Evolutionary conservation across 352 stramenopile genomes (phyloP).

Genomic region (Phytophthora citricola): DNA sequence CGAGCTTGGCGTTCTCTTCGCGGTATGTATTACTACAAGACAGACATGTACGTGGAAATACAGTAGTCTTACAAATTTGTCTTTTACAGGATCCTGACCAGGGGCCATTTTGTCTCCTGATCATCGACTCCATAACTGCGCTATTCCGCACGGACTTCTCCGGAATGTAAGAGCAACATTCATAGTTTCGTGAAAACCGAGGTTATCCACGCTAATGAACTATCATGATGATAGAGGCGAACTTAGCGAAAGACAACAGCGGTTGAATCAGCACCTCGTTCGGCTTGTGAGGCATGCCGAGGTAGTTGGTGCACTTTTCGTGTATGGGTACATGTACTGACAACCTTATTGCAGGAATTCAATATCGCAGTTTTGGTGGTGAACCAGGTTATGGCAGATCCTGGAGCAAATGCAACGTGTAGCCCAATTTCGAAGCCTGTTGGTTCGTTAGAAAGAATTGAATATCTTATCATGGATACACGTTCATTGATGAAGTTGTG

Average conservation of each 20-base stretch:
- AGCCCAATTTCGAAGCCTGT: constrained; percentile 85
- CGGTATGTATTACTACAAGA: constrained; percentile 41
- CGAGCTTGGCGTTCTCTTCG: constrained; percentile 75
- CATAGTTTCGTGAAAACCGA: background rate
- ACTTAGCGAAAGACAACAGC: constrained; percentile 86
- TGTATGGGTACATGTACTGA: background rate
- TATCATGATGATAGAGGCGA: constrained; percentile 41
- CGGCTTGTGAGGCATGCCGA: constrained; percentile 83
- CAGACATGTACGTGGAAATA: background rate
- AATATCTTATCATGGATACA: constrained; percentile 16
- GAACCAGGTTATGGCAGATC: constrained; percentile 93
- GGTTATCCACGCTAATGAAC: background rate
- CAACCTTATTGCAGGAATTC: constrained; percentile 79
- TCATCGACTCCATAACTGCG: constrained; percentile 93
- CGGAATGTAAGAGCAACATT: constrained; percentile 49
- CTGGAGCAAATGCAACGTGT: constrained; percentile 85
- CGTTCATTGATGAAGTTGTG: constrained; percentile 10
- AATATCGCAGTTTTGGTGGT: constrained; percentile 93
- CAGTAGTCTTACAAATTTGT: constrained; percentile 4
- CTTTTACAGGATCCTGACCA: constrained; percentile 64
- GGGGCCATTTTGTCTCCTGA: constrained; percentile 82
- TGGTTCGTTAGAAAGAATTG: constrained; percentile 41
- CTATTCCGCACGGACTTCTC: constrained; percentile 92
- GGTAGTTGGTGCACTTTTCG: constrained; percentile 29
- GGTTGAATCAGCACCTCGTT: constrained; percentile 90